Percentiles rank a stretch among this genome's conserved stretches.
Evolutionary conservation across 192 early-diverging fungal species (phyloP).

Genomic region (Mycoemilia scoparia): DNA sequence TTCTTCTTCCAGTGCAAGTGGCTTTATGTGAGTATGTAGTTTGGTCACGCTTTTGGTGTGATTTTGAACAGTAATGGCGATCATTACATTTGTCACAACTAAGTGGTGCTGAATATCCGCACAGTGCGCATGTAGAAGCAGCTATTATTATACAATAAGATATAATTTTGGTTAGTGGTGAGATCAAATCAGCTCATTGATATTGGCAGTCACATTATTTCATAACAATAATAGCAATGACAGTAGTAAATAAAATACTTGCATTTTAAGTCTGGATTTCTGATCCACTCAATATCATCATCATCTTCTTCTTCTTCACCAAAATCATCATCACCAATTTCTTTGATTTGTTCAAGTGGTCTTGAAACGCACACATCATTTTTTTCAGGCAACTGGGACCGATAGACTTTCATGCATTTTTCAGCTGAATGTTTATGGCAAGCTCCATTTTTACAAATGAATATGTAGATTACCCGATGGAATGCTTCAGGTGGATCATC

Average conservation of each 20-base stretch:
- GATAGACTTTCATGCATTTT: conserved; percentile 63
- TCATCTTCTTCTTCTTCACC: conserved; percentile 18
- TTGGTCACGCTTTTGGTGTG: conserved; percentile 68
- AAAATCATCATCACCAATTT: conserved; percentile 9
- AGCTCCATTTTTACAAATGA: conserved; percentile 71
- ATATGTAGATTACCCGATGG: conserved; percentile 81
- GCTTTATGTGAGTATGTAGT: no score
- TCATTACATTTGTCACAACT: conserved; percentile 58
- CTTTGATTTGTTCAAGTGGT: not conserved
- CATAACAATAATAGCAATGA: conserved; percentile 1
- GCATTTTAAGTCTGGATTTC: conserved; percentile 3
- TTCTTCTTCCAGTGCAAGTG: no score
- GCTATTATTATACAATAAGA: not conserved
- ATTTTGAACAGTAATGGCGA: conserved; percentile 61
- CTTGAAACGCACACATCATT: conserved; percentile 39
- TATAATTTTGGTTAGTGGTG: not conserved
- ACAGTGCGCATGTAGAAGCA: conserved; percentile 44
- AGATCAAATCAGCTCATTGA: not conserved
- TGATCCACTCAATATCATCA: conserved; percentile 12
- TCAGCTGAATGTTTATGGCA: conserved; percentile 49
- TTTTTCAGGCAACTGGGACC: conserved; percentile 56
- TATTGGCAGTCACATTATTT: no score
- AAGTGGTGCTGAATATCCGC: conserved; percentile 52
- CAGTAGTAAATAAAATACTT: no score
- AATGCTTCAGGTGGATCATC: conserved; percentile 71